Base-by-base conservation (phyloP, 2,329 filamentous ascomycete genomes). In the Neofusicoccum laricinum region DNA sequence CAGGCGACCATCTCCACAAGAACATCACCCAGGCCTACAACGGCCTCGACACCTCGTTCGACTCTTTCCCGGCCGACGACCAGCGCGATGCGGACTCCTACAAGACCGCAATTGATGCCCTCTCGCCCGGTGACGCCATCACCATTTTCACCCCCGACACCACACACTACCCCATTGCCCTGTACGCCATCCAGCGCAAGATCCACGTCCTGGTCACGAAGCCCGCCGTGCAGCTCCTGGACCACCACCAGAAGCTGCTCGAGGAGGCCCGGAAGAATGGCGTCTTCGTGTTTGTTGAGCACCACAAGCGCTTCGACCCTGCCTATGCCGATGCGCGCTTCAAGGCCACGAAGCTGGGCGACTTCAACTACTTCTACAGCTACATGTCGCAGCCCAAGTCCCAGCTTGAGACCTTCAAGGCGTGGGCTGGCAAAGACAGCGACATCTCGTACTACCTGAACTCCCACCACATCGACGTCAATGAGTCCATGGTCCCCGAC, bases 311-410 rank as follows among this genome's bases (percentile, higher is more conserved):
- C 65, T 97, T 89, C 80, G 93, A 97, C 76, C 93, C 93, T 1
- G 92, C 92, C 21, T 97, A 97, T 81, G 87, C 91, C 14, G 93
- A 97, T 76, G 94, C 94, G 14, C 86, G 89, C 57, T 89, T 89
- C 80, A 88, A 90, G 70, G 91, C 92, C 14, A 81, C 86, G 73
- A 87, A 83, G 61, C 82, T 97, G 7, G 93, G 93, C 68, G 92
- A 97, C 79, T 97, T 97, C 87, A 97, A 96, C 83, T 97, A 97
- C 84, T 97, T 96, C 77, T 97, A 97, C 85, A 90, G 87, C 71
- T 97, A 97, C 85, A 96, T 97, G 93, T 92, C 88, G 57, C 93
- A 97, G 82, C 91, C 90, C 66, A 96, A 96, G 81, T 92, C 85
- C 58, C 93, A 96, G 80, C 86, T 97, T 53, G 91, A 96, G 82